Evolutionary conservation across 495 filamentous ascomycete species (phyloP).

Genomic region (Penicillium diatomitis): DNA sequence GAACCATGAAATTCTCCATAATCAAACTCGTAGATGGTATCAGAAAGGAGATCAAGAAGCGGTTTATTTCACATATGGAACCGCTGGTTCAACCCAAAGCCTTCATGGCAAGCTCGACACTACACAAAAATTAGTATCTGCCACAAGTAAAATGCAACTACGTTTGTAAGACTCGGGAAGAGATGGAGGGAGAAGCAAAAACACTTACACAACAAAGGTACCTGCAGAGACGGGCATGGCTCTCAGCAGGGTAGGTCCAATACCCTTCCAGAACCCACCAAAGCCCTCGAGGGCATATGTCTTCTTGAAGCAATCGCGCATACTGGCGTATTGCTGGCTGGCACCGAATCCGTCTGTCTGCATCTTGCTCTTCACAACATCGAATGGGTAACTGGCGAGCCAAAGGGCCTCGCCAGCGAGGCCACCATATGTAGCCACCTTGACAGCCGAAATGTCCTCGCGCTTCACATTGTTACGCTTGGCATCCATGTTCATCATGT

Average conservation of each 20-base stretch:
- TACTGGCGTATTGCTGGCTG: conserved; percentile 60
- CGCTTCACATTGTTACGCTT: conserved; percentile 62
- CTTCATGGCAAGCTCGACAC: conserved; percentile 40
- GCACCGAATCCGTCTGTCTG: conserved; percentile 86
- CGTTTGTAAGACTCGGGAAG: neutral
- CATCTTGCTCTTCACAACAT: conserved; percentile 99
- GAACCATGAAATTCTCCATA: too few relatives aligned
- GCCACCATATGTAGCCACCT: conserved; percentile 87
- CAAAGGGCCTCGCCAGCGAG: conserved; percentile 90
- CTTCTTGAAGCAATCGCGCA: conserved; percentile 86
- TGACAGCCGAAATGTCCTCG: conserved; percentile 67
- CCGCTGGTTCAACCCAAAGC: conserved; percentile 29
- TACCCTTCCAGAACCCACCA: conserved; percentile 90
- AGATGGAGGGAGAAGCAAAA: neutral
- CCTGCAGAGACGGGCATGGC: conserved; percentile 97
- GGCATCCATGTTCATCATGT: conserved; percentile 85
- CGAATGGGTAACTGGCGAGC: conserved; percentile 87
- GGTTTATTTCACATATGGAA: conserved; percentile 9
- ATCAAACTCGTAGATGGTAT: conserved; percentile 18
- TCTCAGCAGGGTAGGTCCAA: conserved; percentile 86
- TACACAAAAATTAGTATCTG: conserved; percentile 7
- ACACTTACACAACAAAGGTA: conserved; percentile 73
- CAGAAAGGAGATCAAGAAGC: conserved; percentile 15
- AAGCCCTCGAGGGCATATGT: conserved; percentile 68
- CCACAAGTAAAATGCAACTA: neutral